Conservation (phyloP, 495 filamentous ascomycete genomes). For the Tuber indicum region DNA sequence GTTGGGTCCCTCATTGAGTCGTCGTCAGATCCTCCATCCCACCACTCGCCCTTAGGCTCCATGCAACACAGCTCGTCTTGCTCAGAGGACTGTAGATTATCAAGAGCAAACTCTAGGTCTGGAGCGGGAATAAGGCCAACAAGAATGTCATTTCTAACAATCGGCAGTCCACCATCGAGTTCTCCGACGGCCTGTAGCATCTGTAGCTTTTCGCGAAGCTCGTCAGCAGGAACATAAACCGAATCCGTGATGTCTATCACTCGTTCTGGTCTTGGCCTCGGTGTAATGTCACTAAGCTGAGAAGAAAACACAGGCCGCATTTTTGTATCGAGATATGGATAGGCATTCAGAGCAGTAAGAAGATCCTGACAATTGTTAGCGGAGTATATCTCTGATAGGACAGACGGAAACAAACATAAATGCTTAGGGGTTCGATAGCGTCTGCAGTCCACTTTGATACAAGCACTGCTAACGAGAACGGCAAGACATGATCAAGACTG, state of each 20-base stretch:
- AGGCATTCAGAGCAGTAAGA: constrained; percentile 92
- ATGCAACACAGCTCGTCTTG: constrained; percentile 68
- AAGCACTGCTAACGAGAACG: constrained; percentile 85
- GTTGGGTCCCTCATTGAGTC: constrained; percentile 56
- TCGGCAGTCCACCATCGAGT: constrained; percentile 84
- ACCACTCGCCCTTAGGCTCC: constrained; percentile 52
- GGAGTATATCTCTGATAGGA: background rate
- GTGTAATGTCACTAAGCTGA: constrained; percentile 77
- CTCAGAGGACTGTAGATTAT: constrained; percentile 68
- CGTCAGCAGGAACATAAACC: constrained; percentile 64
- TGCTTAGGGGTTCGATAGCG: constrained; percentile 86
- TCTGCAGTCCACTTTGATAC: constrained; percentile 98
- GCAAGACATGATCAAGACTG: constrained; percentile 87
- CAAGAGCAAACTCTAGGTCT: constrained; percentile 88
- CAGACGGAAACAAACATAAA: constrained; percentile 60
- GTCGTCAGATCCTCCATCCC: constrained; percentile 53
- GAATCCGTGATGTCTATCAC: constrained; percentile 83
- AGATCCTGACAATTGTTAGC: constrained; percentile 56
- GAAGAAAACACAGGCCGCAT: constrained; percentile 80
- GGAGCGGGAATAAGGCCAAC: constrained; percentile 89
- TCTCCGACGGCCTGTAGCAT: constrained; percentile 77
- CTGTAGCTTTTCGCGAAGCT: constrained; percentile 72
- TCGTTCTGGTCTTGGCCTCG: constrained; percentile 62
- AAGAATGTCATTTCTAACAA: constrained; percentile 69
- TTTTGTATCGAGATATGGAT: constrained; percentile 93